phyloP scores from a whole-genome alignment of 2,329 filamentous ascomycete genomes.

The Macrophomina phaseolina region DNA sequence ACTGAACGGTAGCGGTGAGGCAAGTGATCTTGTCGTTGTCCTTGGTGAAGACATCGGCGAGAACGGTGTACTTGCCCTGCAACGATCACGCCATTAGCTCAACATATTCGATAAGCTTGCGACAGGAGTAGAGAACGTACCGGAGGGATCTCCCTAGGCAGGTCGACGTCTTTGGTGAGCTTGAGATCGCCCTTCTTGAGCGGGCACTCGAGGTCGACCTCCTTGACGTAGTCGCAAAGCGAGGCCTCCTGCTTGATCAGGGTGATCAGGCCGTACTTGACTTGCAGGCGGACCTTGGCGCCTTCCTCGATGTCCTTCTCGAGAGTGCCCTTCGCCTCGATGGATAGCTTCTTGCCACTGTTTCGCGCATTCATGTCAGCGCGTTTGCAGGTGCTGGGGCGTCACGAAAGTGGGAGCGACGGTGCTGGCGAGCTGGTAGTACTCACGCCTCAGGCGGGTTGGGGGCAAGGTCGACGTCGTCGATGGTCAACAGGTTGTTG shows the following conservation, averaged over 20 bases:
- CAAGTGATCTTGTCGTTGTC: constrained; percentile 83
- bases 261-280: constrained; percentile 94
- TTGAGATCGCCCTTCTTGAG: constrained; percentile 77
- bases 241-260: constrained; percentile 82
- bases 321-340: constrained; percentile 79
- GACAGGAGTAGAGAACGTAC: constrained; percentile 58
- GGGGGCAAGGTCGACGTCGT: constrained; percentile 78
- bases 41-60: constrained; percentile 80
- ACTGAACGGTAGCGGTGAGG: constrained; percentile 75
- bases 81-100: constrained; percentile 7
- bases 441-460: constrained; percentile 88
- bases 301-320: constrained; percentile 74
- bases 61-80: constrained; percentile 87
- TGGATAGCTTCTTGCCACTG: constrained; percentile 78
- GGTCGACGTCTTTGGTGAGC: constrained; percentile 80
- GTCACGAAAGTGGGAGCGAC: not conserved
- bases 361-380: not conserved
- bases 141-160: constrained; percentile 86
- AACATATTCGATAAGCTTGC: not conserved
- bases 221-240: constrained; percentile 85
- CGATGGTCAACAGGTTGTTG: constrained; percentile 74
- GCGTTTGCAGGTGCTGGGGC: not conserved
- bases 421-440: not conserved
- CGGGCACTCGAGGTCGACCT: constrained; percentile 89
- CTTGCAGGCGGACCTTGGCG: constrained; percentile 79